Evolutionary conservation across 2,329 filamentous ascomycete genomes (phyloP), one percentile per base, ranked within the genome.

Genomic region (Beauveria sp.): DNA sequence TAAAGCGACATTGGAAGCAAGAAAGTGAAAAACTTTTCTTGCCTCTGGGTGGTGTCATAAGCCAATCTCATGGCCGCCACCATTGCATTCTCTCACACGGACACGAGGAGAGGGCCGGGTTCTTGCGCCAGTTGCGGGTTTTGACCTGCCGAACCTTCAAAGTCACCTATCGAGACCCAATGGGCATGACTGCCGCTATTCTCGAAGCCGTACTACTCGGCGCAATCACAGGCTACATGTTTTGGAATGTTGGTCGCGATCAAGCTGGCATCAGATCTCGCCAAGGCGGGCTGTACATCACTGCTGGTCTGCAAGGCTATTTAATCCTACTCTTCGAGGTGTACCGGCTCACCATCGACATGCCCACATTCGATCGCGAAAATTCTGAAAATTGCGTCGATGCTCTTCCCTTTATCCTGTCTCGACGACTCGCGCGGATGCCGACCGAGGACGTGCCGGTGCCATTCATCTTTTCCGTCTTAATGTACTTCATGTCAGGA

Each of bases 401-500:
- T 38, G 83, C 89, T 2, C 73, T 88, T 0, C 85, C 87, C 0
- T 93, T 89, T 64, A 78, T 93, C 1, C 69, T 91, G 1, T 91
- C 88, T 20, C 79, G 89, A 48, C 80, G 90, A 28, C 72, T 91
- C 5, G 88, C 89, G 0, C 81, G 88, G 6, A 74, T 91, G 24
- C 78, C 87, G 1, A 84, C 88, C 0, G 89, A 93, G 69, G 89
- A 92, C 68, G 69, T 92, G 0, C 87, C 88, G 0, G 88, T 91
- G 1, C 89, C 89, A 0, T 79, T 91, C 18, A 70, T 91, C 3
- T 92, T 88, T 68, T 86, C 86, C 6, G 74, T 86, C 2, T 87
- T 92, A 8, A 87, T 86, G 69, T 93, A 92, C 72, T 92, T 90
- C 71, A 91, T 92, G 87, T 83, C 85, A 7, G 88, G 88, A 0